Evolutionary conservation across 108 stramenopile genomes (phyloP), one percentile per base, ranked within the genome.

Genomic region (Nitzschia putrida): DNA sequence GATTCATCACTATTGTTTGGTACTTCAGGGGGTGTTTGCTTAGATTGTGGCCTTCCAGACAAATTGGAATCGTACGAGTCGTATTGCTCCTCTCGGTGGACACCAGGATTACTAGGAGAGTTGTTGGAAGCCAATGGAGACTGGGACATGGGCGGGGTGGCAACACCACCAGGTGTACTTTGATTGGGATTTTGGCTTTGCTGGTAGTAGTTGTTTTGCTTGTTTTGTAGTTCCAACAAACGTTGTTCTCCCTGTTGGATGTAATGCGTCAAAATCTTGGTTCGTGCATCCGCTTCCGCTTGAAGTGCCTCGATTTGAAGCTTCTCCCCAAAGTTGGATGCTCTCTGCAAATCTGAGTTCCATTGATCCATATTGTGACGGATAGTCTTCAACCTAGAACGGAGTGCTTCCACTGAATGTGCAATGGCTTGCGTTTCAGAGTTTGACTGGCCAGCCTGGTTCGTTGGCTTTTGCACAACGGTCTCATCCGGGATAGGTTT

Each of bases 391-490:
- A 77, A 41, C 73, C 91, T 94, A 0, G 75, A 69, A 18, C 79
- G 71, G 29, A 94, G 68, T n/a, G 88, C 86, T 34, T 82, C 60
- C 20, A 91, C 86, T 29, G 90, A 82, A 14, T 91, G 44, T 37
- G 88, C 79, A 0, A 87, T 83, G 54, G 91, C 93, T 42, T 91
- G 89, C 86, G 91, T 84, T 75, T 94, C 93, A 42, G 85, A 75
- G 8, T 1, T 4, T 3, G 29, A 4, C 29, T 34, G 29, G 29
- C 4, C 4, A 4, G 29, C 29, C 29, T 1, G 29, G 4, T 34
- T 1, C 3, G 29, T 34, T 1, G 29, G 29, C 29, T 4, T 34
- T 34, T 34, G 29, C 4, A 4, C 3, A 4, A 34, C 4, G 1
- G 29, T 34, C 29, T 34, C 29, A 34, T 34, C 29, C 29, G 4